Evolutionary conservation across 306 rosid genomes (phyloP), one percentile per base, ranked within the genome.

Genomic region (Potentilla sterilis): DNA sequence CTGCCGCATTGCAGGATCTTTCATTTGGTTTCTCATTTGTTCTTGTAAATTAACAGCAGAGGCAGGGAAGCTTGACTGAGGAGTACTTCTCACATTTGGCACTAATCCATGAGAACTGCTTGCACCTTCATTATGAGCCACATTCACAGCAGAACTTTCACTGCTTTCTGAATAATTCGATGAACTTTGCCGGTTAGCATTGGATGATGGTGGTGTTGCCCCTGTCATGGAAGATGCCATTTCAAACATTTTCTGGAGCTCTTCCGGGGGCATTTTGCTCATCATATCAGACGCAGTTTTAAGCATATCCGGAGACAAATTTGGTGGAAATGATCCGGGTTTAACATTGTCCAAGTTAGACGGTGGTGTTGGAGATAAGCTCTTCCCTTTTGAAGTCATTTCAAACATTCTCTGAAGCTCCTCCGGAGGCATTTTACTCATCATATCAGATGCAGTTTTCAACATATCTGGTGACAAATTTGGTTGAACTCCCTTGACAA

Each of bases 21-120:
- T 92, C 97, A 92, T 92, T 87, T 92, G 99, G 84, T 83, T 92
- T 83, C 90, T 89, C 96, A 95, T 88, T 89, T 95, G 99, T 63
- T 90, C 99, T 87, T 95, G 97, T 71, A 95, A 42, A 88, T 90
- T 96, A 72, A 74, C 24, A 74, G 92, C 78, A 67, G 97, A 86
- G 46, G 92, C 79, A 71, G 92, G 91, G 83, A 88, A 87, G 83
- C 82, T 86, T 54, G 93, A 70, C 78, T 67, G 88, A 73, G 88
- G 77, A 86, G 78, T 69, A 75, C 79, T 88, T 69, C 89, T 74
- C 80, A 77, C 77, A 81, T 85, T 84, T 46, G 92, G 65, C 77
- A 87, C 77, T 0, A 75, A 35, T 75, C 85, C 80, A 2, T 8
- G 73, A 55, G 96, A 80, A 80, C 88, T 86, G 46, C 87, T 72